Evolutionary conservation across 345 rosid species (phyloP), one percentile per base, ranked within the genome.

Genomic region (Trapa bicornis): DNA sequence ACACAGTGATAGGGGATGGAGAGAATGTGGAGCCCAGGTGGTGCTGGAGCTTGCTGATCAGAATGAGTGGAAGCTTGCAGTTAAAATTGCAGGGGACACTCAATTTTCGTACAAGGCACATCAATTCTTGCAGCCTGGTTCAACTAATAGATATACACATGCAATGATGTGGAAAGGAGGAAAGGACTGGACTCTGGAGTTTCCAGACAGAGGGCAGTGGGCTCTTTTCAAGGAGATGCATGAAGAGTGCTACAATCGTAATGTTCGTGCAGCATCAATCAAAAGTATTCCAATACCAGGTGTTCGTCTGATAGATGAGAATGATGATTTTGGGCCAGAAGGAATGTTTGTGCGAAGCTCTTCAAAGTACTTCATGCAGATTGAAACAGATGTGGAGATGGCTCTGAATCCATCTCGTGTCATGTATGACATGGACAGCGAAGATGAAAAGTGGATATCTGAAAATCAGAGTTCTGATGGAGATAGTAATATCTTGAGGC

Each of bases 161-260:
- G 99, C 97, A 56, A 94, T 94, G 97, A 94, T 91, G 93, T 94
- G 99, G 99, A 91, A 89, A 83, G 99, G 91, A 66, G 97, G 95
- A 71, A 94, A 94, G 74, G 96, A 94, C 73, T 94, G 99, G 99
- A 82, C 68, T 36, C 76, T 94, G 71, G 99, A 94, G 74, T 94
- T 94, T 80, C 76, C 89, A 63, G 96, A 91, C 62, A 78, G 96
- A 65, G 86, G 97, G 72, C 97, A 91, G 73, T 94, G 99, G 96
- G 80, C 80, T 66, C 83, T 86, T 69, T 94, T 94, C 73, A 94
- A 89, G 81, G 97, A 89, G 87, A 86, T 94, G 96, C 89, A 94
- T 84, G 96, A 91, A 85, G 99, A 94, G 82, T 91, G 99, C 80
- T 81, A 86, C 76, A 82, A 87, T 37, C 84, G 97, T 66, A 94